phyloP scores from a whole-genome alignment of 768 basidiomycete species.

The Leccinum subgranulosum region DNA sequence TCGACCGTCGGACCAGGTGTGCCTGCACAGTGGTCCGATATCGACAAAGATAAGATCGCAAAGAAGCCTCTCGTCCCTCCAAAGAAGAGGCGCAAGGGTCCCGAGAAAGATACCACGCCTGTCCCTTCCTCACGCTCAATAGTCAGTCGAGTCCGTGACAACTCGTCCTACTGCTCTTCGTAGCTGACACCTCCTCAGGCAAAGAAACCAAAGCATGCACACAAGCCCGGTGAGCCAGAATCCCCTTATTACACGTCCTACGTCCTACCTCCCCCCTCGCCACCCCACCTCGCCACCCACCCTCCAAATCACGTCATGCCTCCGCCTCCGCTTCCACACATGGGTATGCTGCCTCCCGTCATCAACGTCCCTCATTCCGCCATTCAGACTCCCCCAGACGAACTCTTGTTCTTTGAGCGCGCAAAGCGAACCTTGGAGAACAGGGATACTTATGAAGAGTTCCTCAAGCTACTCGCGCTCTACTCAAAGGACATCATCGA shows the following conservation, averaged over 20 bases:
- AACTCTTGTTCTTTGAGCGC: slow-evolving; percentile 91
- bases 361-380: slow-evolving; percentile 27
- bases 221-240: slow-evolving; percentile 56
- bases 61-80: slow-evolving; percentile 41
- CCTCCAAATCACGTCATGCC: slow-evolving; percentile 27
- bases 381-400: slow-evolving; percentile 53
- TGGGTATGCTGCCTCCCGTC: slow-evolving; percentile 23
- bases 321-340: slow-evolving; percentile 26
- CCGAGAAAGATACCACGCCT: slow-evolving; percentile 69
- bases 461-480: slow-evolving; percentile 87
- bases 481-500: slow-evolving; percentile 94
- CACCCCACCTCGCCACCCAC: slow-evolving; percentile 27
- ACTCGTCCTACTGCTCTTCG: not conserved
- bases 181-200: slow-evolving; percentile 33
- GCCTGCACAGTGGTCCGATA: slow-evolving; percentile 40
- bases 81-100: slow-evolving; percentile 60
- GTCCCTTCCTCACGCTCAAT: slow-evolving; percentile 49
- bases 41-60: slow-evolving; percentile 36
- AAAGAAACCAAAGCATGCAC: slow-evolving; percentile 63
- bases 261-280: slow-evolving; percentile 40
- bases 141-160: slow-evolving; percentile 44
- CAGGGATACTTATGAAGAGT: slow-evolving; percentile 85
- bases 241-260: slow-evolving; percentile 44
- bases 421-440: slow-evolving; percentile 78
- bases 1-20: slow-evolving; percentile 36